Evolutionary conservation across 495 filamentous ascomycete species (phyloP).

Genomic region (Glarea lozoyensis): DNA sequence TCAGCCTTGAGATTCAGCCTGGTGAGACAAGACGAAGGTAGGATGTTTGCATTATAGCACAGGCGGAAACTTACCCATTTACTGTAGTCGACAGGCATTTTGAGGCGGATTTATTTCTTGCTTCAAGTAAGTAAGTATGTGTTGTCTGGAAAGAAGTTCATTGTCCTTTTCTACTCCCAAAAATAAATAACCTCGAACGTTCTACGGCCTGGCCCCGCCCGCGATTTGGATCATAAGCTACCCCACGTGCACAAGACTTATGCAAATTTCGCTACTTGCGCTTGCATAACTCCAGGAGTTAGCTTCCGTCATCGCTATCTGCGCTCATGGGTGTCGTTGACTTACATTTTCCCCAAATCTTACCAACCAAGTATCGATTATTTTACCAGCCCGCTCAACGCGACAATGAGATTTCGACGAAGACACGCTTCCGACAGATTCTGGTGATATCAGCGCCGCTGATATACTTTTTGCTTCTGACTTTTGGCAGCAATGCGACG

Average conservation of each 20-base stretch:
- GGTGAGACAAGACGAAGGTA: constrained; percentile 4
- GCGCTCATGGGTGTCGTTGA: too few relatives aligned
- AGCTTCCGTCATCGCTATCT: too few relatives aligned
- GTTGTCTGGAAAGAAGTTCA: not conserved
- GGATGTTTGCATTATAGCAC: not conserved
- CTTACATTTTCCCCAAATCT: too few relatives aligned
- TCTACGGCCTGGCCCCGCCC: not conserved
- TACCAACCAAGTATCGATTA: not conserved
- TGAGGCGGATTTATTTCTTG: constrained; percentile 16
- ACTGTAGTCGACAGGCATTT: constrained; percentile 89
- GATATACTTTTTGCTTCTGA: constrained; percentile 1
- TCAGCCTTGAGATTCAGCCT: constrained; percentile 17
- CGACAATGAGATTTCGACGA: constrained; percentile 11
- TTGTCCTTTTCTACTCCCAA: not conserved
- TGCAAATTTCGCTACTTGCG: too few relatives aligned
- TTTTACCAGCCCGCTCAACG: constrained; percentile 5
- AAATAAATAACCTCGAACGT: not conserved
- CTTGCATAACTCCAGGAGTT: too few relatives aligned
- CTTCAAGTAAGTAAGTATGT: not conserved
- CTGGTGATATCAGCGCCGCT: constrained; percentile 18
- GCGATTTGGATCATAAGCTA: not conserved
- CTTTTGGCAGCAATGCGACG: constrained; percentile 12
- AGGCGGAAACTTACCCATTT: constrained; percentile 58
- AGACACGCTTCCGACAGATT: constrained; percentile 1
- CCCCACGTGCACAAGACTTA: not conserved